These are phyloP conservation scores for Glycine soja DNA, from an alignment of 306 rosid species.

Conservation along the genomic window DNA sequence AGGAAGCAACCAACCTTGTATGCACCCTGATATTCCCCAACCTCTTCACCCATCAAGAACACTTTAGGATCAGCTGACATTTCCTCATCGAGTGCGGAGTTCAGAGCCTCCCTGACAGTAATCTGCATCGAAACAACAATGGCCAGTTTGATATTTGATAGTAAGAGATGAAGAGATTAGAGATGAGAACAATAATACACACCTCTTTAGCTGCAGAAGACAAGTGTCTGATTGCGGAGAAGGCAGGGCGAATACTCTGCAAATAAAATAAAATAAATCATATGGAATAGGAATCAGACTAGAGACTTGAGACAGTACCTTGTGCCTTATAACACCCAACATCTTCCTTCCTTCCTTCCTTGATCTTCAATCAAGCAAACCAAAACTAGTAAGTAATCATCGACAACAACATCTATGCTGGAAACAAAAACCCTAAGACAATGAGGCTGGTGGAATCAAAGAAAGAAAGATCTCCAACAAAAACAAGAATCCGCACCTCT, in stretches of 20 bases:
- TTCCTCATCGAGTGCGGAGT: no score
- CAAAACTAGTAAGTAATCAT: background rate
- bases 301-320: slow-evolving; percentile 34
- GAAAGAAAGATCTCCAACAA: no score
- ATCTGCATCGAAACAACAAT: background rate
- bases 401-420: background rate
- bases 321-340: slow-evolving; percentile 74
- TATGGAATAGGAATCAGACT: background rate
- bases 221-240: slow-evolving; percentile 64
- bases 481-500: no score
- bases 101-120: no score
- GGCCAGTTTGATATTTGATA: background rate
- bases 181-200: slow-evolving; percentile 43
- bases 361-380: slow-evolving; percentile 29
- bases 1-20: no score
- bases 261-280: background rate
- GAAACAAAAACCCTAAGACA: no score
- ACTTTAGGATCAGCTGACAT: no score
- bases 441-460: no score
- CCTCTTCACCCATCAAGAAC: no score
- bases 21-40: no score
- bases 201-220: slow-evolving; percentile 83
- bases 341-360: slow-evolving; percentile 49
- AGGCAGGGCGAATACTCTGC: slow-evolving; percentile 71
- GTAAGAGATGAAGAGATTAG: no score